Evolutionary conservation across 371 early-diverging fungal genomes (phyloP), one percentile per base, ranked within the genome.

Genomic region (Rhizopus arrhizus): DNA sequence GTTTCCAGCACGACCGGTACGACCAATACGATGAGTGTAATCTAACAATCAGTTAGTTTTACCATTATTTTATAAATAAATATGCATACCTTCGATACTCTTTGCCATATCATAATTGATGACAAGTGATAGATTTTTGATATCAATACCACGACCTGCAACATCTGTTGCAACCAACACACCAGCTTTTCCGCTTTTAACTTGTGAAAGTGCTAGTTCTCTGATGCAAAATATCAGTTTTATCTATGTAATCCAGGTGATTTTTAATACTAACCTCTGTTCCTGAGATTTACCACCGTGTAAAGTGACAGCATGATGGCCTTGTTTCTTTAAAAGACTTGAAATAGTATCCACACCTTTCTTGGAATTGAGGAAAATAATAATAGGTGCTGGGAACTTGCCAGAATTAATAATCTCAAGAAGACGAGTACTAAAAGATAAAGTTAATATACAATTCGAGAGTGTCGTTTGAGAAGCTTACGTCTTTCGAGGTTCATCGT

Each of bases 21-120:
- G 90, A 66, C 98, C 99, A 64, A 98, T 95, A 72, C 98, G 88
- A 83, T 98, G 98, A 28, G 96, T 96, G 73, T 98, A 97, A 75
- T 95, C 95, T 82, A 70, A 32, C 56, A 41, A 53, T 31, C 29
- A 40, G 35, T 33, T 29, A n/a, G n/a, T 15, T 4, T 53, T 35
- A 85, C 57, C 83, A 81, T 55, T 13, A 2, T 28, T 29, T 31
- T 2, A 36, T 5, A 11, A 40, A 47, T 12, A 16, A 3, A 5
- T 51, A 35, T 72, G 40, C 45, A 64, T 79, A 82, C 86, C 85
- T 85, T 95, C 95, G 70, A 98, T 96, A 49, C 83, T 91, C 72
- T 97, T 97, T 53, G 97, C 91, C 94, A 99, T 94, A 69, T 99
- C 98, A 70, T 88, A 99, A 72, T 99, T 99, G 66, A 99, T 74